These are phyloP conservation scores for Rubroboletus pulcherrimus DNA, from an alignment of 768 basidiomycete genomes.

Conservation along the genomic window DNA sequence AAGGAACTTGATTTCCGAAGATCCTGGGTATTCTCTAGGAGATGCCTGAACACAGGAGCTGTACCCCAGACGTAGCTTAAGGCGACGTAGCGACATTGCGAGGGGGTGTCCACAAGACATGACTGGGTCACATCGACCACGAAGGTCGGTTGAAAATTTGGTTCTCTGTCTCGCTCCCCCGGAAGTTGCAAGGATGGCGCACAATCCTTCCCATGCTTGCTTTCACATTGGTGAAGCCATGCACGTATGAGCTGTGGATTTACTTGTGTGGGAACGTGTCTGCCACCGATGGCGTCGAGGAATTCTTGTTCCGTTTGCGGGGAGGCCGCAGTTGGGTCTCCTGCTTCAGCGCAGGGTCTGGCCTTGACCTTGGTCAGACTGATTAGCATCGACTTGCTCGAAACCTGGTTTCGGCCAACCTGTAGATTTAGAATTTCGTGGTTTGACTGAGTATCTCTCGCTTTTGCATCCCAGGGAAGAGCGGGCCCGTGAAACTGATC, in stretches of 20 bases:
- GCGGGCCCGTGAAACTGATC: not conserved
- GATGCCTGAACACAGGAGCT: conserved; percentile 8
- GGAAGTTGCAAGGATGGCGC: not conserved
- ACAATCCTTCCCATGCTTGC: conserved; percentile 6
- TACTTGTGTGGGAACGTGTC: not conserved
- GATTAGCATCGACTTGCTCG: not conserved
- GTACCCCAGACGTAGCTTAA: conserved; percentile 25
- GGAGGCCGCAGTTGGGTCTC: not conserved
- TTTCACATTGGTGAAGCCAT: conserved; percentile 17
- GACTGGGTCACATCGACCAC: conserved; percentile 14
- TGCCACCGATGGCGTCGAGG: conserved; percentile 6
- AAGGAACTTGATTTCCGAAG: conserved; percentile 4
- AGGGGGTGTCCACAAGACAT: conserved; percentile 18
- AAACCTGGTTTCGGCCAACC: not conserved
- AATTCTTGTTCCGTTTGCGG: not conserved
- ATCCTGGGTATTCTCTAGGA: not conserved
- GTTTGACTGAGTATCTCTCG: not conserved
- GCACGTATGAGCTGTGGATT: conserved; percentile 6
- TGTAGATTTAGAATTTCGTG: conserved; percentile 9
- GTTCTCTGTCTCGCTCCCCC: not conserved
- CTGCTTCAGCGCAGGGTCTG: not conserved
- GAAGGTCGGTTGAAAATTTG: conserved; percentile 2
- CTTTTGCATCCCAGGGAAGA: conserved; percentile 12
- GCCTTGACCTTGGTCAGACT: conserved; percentile 1
- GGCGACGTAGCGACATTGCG: conserved; percentile 20